Evolutionary conservation across 208 protist genomes (phyloP), one percentile per base, ranked within the genome.

Genomic region (Crithidia brevicula): DNA sequence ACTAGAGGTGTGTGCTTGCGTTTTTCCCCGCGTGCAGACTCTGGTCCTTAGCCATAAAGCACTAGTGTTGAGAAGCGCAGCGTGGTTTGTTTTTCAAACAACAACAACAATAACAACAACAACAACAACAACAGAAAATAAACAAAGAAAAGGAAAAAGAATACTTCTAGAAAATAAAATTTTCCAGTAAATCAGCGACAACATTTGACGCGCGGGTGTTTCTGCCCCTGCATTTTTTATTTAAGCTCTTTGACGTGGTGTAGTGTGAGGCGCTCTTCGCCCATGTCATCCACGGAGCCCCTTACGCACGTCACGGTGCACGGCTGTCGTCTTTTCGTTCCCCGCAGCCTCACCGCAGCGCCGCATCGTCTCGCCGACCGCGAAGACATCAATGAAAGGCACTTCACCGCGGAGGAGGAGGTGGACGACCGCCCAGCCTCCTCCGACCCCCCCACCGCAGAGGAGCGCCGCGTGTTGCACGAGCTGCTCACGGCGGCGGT

Each of bases 401-500:
- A 1, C 43, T 49, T 49, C 43, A 23, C 22, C 16, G 27, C 10
- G 15, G 28, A 40, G 20, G 57, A 47, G 25, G 16, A 4, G 46
- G 1, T 25, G 9, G 18, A 49, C 40, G 31, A 50, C 52, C 28
- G 11, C 52, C 30, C n/a, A 13, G 36, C 18, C 50, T 11, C 52
- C 4, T 1, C 42, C 2, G 56, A 58, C 3, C 36, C 22, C n/a
- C 57, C 49, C 3, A 58, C 38, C 3, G 47, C 54, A 8, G 66
- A 72, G 66, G 66, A 72, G 56, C 33, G 11, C 0, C 66, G 36
- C 4, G 66, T 45, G 31, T 27, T 72, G 57, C 66, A 72, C 47
- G 66, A 72, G 34, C n/a, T 64, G 25, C 56, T 72, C 18, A 34
- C 66, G 6, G 47, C 67, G 8, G 58, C 60, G 9, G 67, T 65